A percentile compares a stretch with the other conserved stretches of the same genome.
phyloP scores from a whole-genome alignment of 108 stramenopile species.

The Fragilaria crotonensis region DNA sequence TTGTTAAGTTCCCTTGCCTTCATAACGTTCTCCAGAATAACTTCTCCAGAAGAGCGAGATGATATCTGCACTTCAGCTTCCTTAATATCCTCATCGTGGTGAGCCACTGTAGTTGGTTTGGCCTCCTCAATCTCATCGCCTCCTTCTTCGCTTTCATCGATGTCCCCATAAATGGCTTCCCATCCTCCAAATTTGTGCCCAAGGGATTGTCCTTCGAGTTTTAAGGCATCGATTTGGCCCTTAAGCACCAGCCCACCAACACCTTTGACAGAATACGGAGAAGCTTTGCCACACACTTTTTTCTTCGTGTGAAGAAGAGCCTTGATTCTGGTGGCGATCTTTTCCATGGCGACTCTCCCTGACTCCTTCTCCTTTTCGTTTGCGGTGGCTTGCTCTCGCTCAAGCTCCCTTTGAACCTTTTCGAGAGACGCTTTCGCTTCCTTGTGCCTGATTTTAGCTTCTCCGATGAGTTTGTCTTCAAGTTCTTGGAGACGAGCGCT shows the following conservation, averaged over 20 bases:
- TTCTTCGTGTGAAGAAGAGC: constrained; percentile 30
- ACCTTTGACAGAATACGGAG: constrained; percentile 39
- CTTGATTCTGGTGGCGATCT: constrained; percentile 44
- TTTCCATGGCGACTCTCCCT: constrained; percentile 41
- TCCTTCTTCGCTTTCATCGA: constrained; percentile 1
- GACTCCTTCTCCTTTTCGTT: constrained; percentile 47
- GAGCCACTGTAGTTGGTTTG: background rate
- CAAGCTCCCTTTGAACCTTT: constrained; percentile 32
- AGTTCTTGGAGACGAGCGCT: constrained; percentile 50
- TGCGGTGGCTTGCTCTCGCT: constrained; percentile 45
- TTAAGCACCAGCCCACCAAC: constrained; percentile 70
- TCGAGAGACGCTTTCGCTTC: constrained; percentile 41
- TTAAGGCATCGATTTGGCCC: constrained; percentile 57
- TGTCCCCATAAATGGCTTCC: constrained; percentile 26
- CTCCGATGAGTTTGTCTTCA: constrained; percentile 47
- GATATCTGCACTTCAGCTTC: background rate
- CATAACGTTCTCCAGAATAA: background rate
- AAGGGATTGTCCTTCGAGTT: constrained; percentile 38
- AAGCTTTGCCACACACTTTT: constrained; percentile 20
- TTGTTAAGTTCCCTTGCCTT: constrained; percentile 26
- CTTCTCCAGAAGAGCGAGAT: background rate
- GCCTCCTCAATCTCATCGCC: constrained; percentile 5
- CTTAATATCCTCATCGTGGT: constrained; percentile 11
- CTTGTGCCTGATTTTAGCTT: constrained; percentile 38
- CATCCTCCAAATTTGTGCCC: constrained; percentile 66